Percentiles rank a stretch among this genome's conserved stretches.
Evolutionary conservation across 2,329 filamentous ascomycete species (phyloP).

Genomic region (Sclerotinia nivalis): DNA sequence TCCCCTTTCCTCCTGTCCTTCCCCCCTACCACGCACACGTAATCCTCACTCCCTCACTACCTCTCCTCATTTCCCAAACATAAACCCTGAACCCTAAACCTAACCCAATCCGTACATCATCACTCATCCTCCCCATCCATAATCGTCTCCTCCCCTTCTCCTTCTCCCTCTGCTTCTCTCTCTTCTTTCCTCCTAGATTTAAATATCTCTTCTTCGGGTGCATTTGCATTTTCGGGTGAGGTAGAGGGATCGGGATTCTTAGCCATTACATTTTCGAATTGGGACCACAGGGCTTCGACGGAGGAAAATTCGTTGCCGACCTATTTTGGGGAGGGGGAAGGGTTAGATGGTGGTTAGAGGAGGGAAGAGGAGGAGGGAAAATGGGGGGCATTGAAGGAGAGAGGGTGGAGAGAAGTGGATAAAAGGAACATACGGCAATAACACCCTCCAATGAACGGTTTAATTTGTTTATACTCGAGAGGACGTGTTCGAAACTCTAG

Average conservation of each 20-base stretch:
- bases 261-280: conserved; percentile 95
- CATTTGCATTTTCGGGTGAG: conserved; percentile 35
- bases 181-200: not conserved
- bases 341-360: not conserved
- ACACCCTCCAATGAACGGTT: conserved; percentile 91
- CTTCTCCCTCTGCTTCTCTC: not conserved
- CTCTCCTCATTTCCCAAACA: not conserved
- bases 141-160: conserved; percentile 20
- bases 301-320: conserved; percentile 97
- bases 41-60: not conserved
- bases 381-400: too few species aligned
- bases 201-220: conserved; percentile 14
- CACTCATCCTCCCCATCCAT: conserved; percentile 3
- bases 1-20: conserved; percentile 25
- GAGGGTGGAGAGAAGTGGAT: rapidly evolving
- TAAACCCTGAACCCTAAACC: not conserved
- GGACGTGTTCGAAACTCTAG: conserved; percentile 80
- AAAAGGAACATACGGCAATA: conserved; percentile 63
- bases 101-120: not conserved
- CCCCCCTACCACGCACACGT: not conserved
- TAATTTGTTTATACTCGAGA: conserved; percentile 93
- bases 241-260: conserved; percentile 53
- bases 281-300: conserved; percentile 94
- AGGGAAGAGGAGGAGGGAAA: not conserved
- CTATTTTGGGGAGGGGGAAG: conserved; percentile 44